These are phyloP conservation scores for Physcia stellaris DNA, from an alignment of 495 filamentous ascomycete genomes.

Conservation along the genomic window DNA sequence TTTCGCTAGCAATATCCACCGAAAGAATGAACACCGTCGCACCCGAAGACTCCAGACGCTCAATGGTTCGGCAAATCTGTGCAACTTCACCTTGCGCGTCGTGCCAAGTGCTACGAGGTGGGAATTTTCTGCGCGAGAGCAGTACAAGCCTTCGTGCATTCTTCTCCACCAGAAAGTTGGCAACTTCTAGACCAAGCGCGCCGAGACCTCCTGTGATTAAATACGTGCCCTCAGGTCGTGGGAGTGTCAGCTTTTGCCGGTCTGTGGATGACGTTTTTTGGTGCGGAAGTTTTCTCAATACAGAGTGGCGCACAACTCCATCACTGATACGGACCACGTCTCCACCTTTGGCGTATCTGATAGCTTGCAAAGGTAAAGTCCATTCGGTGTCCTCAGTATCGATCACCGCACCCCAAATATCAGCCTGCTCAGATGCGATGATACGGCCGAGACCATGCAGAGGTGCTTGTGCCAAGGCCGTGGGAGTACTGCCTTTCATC, in stretches of 20 bases:
- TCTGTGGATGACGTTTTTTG: conserved; percentile 2
- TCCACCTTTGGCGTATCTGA: conserved; percentile 23
- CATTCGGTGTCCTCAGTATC: conserved; percentile 15
- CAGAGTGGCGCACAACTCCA: conserved; percentile 22
- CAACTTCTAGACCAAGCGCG: conserved; percentile 26
- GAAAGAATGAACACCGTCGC: conserved; percentile 17
- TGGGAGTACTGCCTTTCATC: conserved; percentile 7
- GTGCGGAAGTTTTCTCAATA: conserved; percentile 20
- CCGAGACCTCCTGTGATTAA: conserved; percentile 33
- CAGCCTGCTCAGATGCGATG: conserved; percentile 25
- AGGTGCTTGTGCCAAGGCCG: conserved; percentile 23
- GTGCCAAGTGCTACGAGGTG: conserved; percentile 18
- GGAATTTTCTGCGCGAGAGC: conserved; percentile 24
- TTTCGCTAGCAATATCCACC: conserved; percentile 16
- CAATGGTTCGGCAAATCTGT: conserved; percentile 11
- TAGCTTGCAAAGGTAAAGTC: conserved; percentile 18
- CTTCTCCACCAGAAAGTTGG: conserved; percentile 23
- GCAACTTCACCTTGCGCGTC: background rate
- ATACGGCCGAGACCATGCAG: conserved; percentile 25
- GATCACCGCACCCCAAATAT: conserved; percentile 25
- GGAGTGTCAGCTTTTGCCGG: conserved; percentile 8
- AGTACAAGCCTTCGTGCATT: conserved; percentile 29
- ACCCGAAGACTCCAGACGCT: conserved; percentile 18
- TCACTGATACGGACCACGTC: conserved; percentile 34
- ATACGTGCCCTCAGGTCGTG: conserved; percentile 28